Base-by-base conservation (phyloP, 2,329 filamentous ascomycete genomes). In the Erysiphe pulchra region DNA sequence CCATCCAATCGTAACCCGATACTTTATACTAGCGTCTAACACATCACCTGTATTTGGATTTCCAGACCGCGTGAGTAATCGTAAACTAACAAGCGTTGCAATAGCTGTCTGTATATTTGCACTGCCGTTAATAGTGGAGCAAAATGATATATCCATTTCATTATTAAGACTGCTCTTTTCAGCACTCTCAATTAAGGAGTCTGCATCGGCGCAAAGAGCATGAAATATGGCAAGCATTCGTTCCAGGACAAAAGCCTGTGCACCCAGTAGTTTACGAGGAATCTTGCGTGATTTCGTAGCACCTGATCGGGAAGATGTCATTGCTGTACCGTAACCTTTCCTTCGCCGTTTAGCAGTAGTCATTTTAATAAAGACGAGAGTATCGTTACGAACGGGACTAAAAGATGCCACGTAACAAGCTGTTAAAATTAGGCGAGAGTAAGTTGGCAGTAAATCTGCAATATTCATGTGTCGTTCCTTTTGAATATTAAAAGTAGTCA, bases 321-420 rank as follows among this genome's bases (percentile, higher is more conserved):
- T 58, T 3, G 62, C 60, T 12, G 62, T 62, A 20, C 70, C 69
- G 44, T 69, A 68, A 16, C 54, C 52, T 45, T 57, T 57, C 50
- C 60, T 61, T 18, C 55, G 52, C 14, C 60, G 57, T 47, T 63
- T 62, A 14, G 56, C 51, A 31, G 57, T 49, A 1, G 56, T 52
- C 34, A 53, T 49, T 47, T 61, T 63, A 52, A 80, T 83, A 64
- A 90, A 90, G 55, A 83, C 73, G 1, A 73, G 67, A 4, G 73
- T 63, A 58, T 90, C 82, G 55, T 80, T 73, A n/a, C 74, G 70
- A 1, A 78, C 63, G 13, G 78, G 72, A 58, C 86, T 90, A 66
- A 83, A 82, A 1, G 80, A 84, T 45, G 82, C 79, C 2, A 90
- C 71, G 61, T 90, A 90, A 3, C 81, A 77, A 33, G 81, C 74